Percentiles rank a stretch among this genome's conserved stretches.
Conservation (phyloP, 2,329 filamentous ascomycete genomes). For the Fonsecaea erecta region DNA sequence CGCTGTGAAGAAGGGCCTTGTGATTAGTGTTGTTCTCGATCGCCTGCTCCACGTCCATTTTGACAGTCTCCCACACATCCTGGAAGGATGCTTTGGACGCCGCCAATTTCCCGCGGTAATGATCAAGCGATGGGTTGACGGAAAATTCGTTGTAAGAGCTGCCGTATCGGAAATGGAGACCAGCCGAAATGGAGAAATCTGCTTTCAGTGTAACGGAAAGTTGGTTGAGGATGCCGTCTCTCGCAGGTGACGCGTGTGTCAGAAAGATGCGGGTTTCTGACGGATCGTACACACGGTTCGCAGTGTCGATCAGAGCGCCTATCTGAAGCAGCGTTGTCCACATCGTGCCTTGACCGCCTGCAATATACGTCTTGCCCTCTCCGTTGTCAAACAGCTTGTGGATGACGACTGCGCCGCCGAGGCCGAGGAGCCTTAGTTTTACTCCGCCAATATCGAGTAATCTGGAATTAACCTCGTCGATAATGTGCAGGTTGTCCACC, state of each 20-base stretch:
- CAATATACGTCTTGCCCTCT: constrained; percentile 96
- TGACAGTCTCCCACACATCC: constrained; percentile 99
- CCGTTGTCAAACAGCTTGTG: constrained; percentile 99
- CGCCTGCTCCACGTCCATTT: constrained; percentile 90
- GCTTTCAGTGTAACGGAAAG: constrained; percentile 96
- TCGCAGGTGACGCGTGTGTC: constrained; percentile 93
- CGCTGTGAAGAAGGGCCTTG: constrained; percentile 87
- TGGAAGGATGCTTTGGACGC: constrained; percentile 98
- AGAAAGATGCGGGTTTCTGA: constrained; percentile 96
- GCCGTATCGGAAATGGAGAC: constrained; percentile 96
- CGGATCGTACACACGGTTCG: constrained; percentile 96
- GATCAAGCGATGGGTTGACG: constrained; percentile 95
- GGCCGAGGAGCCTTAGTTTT: constrained; percentile 88
- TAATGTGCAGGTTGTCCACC: constrained; percentile 95
- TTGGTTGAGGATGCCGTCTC: constrained; percentile 96
- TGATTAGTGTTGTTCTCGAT: constrained; percentile 93
- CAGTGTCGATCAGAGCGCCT: constrained; percentile 96
- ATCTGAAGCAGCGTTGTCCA: constrained; percentile 98
- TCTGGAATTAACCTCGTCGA: constrained; percentile 96
- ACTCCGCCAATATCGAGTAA: constrained; percentile 93
- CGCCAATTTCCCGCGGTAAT: constrained; percentile 97
- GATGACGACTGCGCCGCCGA: constrained; percentile 97
- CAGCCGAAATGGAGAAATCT: constrained; percentile 96
- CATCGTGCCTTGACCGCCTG: constrained; percentile 98
- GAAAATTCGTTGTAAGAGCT: constrained; percentile 99